Evolutionary conservation across 345 rosid species (phyloP), one percentile per base, ranked within the genome.

Genomic region (Turritis glabra): DNA sequence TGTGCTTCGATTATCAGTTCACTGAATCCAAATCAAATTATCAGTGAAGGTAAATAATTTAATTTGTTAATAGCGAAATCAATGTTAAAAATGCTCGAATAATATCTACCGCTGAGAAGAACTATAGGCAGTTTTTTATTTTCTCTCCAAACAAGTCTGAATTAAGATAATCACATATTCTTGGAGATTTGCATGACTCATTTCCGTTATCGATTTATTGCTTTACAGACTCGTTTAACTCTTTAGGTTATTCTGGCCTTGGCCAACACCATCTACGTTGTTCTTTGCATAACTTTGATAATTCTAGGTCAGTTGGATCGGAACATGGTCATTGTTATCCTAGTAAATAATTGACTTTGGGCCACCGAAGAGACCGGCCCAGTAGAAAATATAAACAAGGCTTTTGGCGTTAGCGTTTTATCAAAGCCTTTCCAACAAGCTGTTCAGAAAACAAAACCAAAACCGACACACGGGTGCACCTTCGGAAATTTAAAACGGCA

Each of bases 311-410:
- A 35, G 17, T 21, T 35, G 46, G 18, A 58, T 37, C 64, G 11
- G 6, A 32, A 35, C 41, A 18, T 12, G 26, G 41, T 5, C 26
- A 57, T 1, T 10, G 5, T 33, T 12, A 33, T 32, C 43, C 4
- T 7, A 12, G 17, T 35, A 58, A 35, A 58, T 35, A 10, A 43
- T 26, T 3, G 8, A 47, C 2, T 12, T 30, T 47, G 33, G 47
- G 72, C 72, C 61, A 10, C 32, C 12, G 8, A 23, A 61, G 17
- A 67, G 55, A 40, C 17, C 29, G 47, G 64, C 56, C 64, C 79
- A 75, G 13, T 52, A 30, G 0, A 51, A 15, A 7, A 67, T n/a
- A 5, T 9, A 26, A 59, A 27, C 18, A 37, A 5, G 26, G 7
- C 8, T 1, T 7, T 23, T 2, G 18, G 18, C 32, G 30, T 61